Conservation (phyloP, 2,329 filamentous ascomycete genomes). For the Aureobasidium pullulans region DNA sequence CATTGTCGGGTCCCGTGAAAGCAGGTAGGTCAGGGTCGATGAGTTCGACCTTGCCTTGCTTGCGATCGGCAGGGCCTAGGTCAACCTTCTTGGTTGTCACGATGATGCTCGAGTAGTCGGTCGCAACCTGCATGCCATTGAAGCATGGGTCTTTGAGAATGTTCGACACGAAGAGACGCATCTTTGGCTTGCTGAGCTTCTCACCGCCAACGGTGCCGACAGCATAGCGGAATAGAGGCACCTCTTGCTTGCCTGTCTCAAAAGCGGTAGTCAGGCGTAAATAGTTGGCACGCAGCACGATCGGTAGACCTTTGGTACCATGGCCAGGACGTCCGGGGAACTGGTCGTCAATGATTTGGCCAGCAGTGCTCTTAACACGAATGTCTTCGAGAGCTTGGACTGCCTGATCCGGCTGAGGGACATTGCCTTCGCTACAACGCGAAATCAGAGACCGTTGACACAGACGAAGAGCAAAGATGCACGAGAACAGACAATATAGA, state of each 20-base stretch:
- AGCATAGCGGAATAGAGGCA: conserved; percentile 35
- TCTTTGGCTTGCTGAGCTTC: conserved; percentile 36
- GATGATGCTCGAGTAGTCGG: conserved; percentile 33
- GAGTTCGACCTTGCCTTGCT: conserved; percentile 5
- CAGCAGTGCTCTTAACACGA: conserved; percentile 19
- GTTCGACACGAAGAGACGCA: conserved; percentile 40
- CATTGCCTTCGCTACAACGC: neutral
- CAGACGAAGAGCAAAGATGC: conserved; percentile 13
- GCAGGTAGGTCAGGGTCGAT: conserved; percentile 2
- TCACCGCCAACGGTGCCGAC: conserved; percentile 27
- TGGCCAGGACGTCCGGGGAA: conserved; percentile 29
- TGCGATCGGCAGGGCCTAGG: conserved; percentile 16
- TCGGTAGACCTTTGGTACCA: conserved; percentile 31
- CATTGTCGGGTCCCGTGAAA: conserved; percentile 16
- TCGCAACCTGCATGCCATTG: conserved; percentile 26
- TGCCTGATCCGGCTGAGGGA: conserved; percentile 19
- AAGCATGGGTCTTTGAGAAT: conserved; percentile 32
- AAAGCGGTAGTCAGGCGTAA: conserved; percentile 30
- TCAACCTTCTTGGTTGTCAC: conserved; percentile 26
- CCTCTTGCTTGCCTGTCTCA: conserved; percentile 21
- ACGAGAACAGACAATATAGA: neutral
- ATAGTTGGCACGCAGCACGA: conserved; percentile 38
- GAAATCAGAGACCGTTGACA: neutral
- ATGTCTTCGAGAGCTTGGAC: conserved; percentile 22
- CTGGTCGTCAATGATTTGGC: conserved; percentile 23